Percentiles rank a stretch among this genome's conserved stretches.
Evolutionary conservation across 1,139 yeast species (phyloP).

Genomic region (Geotrichum carabidarum): DNA sequence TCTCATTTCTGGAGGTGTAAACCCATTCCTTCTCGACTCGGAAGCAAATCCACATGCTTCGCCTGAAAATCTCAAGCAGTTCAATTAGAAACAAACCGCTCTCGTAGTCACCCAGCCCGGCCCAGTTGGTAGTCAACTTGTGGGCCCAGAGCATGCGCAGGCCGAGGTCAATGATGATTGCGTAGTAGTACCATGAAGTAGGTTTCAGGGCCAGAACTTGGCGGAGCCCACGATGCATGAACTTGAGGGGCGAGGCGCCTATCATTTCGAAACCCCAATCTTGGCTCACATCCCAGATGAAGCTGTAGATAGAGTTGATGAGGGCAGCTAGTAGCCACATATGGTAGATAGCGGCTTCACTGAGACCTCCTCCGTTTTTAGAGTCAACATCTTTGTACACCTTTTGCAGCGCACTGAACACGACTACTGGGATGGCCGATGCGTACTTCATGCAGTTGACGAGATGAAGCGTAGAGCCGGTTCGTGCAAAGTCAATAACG

Average conservation of each 20-base stretch:
- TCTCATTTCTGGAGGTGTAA: neutral
- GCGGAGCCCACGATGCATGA: constrained; percentile 20
- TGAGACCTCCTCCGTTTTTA: constrained; percentile 20
- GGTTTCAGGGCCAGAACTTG: constrained; percentile 22
- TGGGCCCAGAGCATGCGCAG: constrained; percentile 74
- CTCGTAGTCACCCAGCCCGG: constrained; percentile 43
- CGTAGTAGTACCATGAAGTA: constrained; percentile 46
- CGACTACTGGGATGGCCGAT: constrained; percentile 61
- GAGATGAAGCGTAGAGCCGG: constrained; percentile 52
- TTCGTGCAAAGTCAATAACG: constrained; percentile 54
- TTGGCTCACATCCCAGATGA: constrained; percentile 79
- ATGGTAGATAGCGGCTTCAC: constrained; percentile 29
- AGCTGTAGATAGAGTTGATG: constrained; percentile 69
- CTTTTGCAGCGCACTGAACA: constrained; percentile 30
- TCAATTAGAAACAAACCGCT: constrained; percentile 63
- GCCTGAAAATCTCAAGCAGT: constrained; percentile 65
- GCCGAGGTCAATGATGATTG: constrained; percentile 54
- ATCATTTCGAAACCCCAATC: constrained; percentile 77
- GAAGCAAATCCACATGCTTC: constrained; percentile 86
- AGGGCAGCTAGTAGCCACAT: constrained; percentile 53
- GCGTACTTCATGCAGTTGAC: constrained; percentile 70
- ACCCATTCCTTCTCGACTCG: constrained; percentile 72
- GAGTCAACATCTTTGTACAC: constrained; percentile 20
- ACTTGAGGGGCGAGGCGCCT: constrained; percentile 14
- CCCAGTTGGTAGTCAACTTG: constrained; percentile 40